Base-by-base conservation (phyloP, 441 rosid species). In the Geranium incanum region DNA sequence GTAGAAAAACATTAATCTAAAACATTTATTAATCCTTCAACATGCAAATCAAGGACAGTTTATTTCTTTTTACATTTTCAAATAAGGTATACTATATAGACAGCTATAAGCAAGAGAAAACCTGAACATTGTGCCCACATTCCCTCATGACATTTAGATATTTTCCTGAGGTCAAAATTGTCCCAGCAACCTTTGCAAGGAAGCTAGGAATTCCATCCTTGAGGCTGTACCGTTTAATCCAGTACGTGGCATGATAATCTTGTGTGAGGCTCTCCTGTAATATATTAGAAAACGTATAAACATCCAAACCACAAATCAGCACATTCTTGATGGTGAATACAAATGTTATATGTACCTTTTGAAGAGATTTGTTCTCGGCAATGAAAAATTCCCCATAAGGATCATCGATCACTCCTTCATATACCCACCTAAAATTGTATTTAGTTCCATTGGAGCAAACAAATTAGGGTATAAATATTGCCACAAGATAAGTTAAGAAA, bases 111-210 rank as follows among this genome's bases (percentile, higher is more conserved):
- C 15, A 62, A 66, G 74, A 68, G 18, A 70, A 70, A 80, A 90
- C 99, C 95, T 92, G 98, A 82, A 90, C 96, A 79, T 81, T 87
- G 82, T 95, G 92, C 66, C 98, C 97, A 79, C 99, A 95, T 84
- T 95, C 98, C 83, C 99, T 86, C 98, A 92, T 92, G 81, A 94
- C 97, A 82, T 95, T 95, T 55, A 95, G 80, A 86, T 89, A 95
- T 75, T 90, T 95, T 72, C 99, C 96, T 7, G 98, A 89, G 23
- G 98, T 95, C 84, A 95, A 85, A 88, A 92, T 88, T 72, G 88
- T 92, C 81, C 91, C 91, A 39, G 97, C 90, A 79, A 87, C 88
- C 78, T 90, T 95, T 77, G 93, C 88, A 81, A 92, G 96, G 87
- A 92, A 95, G 86, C 95, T 86, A 76, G 99, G 98, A 79, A 95